Percentiles rank a stretch among this genome's conserved stretches.
Evolutionary conservation across 192 early-diverging fungal genomes (phyloP).

Genomic region (Coemansia sp.): DNA sequence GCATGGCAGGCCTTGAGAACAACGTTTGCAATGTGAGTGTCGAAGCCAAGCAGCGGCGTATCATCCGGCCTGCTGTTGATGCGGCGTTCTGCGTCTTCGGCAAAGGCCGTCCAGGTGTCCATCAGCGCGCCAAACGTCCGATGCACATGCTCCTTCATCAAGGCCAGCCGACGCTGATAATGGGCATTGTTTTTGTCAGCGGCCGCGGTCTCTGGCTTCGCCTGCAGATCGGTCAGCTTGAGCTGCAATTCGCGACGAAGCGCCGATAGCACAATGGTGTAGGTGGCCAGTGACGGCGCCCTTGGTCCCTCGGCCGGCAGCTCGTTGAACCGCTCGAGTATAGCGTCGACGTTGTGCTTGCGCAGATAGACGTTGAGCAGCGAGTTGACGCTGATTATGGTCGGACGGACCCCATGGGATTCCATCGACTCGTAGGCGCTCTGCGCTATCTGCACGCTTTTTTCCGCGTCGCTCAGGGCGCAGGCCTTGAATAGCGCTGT

Average conservation of each 20-base stretch:
- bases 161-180: constrained; percentile 12
- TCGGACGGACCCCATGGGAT: constrained; percentile 14
- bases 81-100: constrained; percentile 27
- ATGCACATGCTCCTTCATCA: constrained; percentile 23
- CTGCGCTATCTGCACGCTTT: constrained; percentile 28
- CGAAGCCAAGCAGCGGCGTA: constrained; percentile 22
- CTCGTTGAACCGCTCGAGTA: constrained; percentile 25
- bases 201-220: neutral
- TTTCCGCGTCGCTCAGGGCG: constrained; percentile 29
- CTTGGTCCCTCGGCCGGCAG: constrained; percentile 20
- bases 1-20: constrained; percentile 43
- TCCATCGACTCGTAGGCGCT: constrained; percentile 23
- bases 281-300: constrained; percentile 43
- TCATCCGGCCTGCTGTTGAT: constrained; percentile 1
- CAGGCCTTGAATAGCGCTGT: constrained; percentile 44
- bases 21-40: constrained; percentile 27
- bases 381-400: constrained; percentile 33
- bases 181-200: neutral
- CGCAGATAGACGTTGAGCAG: constrained; percentile 42
- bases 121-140: constrained; percentile 22
- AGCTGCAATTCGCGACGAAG: constrained; percentile 33
- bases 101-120: constrained; percentile 23
- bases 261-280: constrained; percentile 34
- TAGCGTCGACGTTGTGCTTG: constrained; percentile 23
- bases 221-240: constrained; percentile 14